These are phyloP conservation scores for Saccharomyces eubayanus DNA, from an alignment of 805 yeast species.

Conservation along the genomic window DNA sequence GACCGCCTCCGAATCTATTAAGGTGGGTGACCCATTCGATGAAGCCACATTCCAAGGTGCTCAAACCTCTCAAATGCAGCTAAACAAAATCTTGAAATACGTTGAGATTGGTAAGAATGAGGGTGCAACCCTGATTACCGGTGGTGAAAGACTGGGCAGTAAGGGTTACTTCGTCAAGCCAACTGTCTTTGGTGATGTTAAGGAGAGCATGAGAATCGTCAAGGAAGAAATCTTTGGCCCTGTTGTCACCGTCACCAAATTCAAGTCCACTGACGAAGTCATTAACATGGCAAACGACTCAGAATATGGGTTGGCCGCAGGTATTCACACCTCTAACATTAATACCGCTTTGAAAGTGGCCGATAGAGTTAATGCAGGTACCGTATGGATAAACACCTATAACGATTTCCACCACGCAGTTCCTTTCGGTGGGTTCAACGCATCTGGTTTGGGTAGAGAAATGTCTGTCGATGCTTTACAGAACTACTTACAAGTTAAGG, in stretches of 20 bases:
- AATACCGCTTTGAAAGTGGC: slow-evolving; percentile 71
- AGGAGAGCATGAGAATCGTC: slow-evolving; percentile 58
- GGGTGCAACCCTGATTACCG: slow-evolving; percentile 71
- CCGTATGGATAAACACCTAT: slow-evolving; percentile 85
- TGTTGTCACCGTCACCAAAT: slow-evolving; percentile 75
- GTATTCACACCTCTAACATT: slow-evolving; percentile 71
- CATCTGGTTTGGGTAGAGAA: slow-evolving; percentile 90
- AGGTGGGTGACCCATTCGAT: slow-evolving; percentile 80
- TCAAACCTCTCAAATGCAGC: slow-evolving; percentile 75
- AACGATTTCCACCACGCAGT: slow-evolving; percentile 80
- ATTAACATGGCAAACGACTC: slow-evolving; percentile 71
- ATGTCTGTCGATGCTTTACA: slow-evolving; percentile 83
- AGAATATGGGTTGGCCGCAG: slow-evolving; percentile 83
- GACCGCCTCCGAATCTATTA: slow-evolving; percentile 43
- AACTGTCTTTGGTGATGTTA: slow-evolving; percentile 65
- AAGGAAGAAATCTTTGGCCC: slow-evolving; percentile 88
- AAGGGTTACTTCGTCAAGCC: slow-evolving; percentile 67
- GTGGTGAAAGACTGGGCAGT: slow-evolving; percentile 54
- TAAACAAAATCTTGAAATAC: slow-evolving; percentile 66
- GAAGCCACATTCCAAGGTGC: slow-evolving; percentile 82
- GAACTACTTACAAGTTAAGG: slow-evolving; percentile 77
- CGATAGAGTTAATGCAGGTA: slow-evolving; percentile 72
- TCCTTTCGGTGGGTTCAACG: slow-evolving; percentile 90
- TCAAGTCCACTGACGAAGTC: slow-evolving; percentile 75
- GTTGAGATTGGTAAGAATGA: slow-evolving; percentile 70